A percentile compares a stretch with the other conserved stretches of the same genome.
Evolutionary conservation across 2,329 filamentous ascomycete species (phyloP).

Genomic region (Incumbomyces delicatus): DNA sequence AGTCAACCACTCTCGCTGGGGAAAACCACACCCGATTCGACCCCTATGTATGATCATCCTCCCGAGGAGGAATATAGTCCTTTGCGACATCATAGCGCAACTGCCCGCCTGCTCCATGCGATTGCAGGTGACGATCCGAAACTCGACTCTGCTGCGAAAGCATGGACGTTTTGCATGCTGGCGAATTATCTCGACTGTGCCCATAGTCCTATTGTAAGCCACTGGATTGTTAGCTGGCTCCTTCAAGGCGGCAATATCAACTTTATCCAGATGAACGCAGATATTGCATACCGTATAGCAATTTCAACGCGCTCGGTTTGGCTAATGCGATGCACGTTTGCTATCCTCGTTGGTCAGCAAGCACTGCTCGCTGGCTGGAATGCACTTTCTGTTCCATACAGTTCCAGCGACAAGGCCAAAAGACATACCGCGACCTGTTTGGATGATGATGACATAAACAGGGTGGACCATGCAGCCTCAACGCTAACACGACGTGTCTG

Average conservation of each 20-base stretch:
- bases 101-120: conserved; percentile 52
- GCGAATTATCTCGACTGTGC: conserved; percentile 47
- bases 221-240: conserved; percentile 51
- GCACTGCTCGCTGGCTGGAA: conserved; percentile 37
- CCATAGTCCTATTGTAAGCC: conserved; percentile 26
- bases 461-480: conserved; percentile 50
- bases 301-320: conserved; percentile 27
- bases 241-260: conserved; percentile 43
- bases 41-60: neutral
- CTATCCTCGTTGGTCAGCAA: conserved; percentile 53
- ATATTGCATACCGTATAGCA: conserved; percentile 51
- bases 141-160: conserved; percentile 55
- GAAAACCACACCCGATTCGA: neutral
- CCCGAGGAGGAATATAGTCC: conserved; percentile 49
- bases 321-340: conserved; percentile 41
- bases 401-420: neutral
- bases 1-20: neutral
- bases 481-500: conserved; percentile 42
- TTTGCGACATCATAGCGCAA: conserved; percentile 51
- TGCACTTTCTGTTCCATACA: conserved; percentile 5
- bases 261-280: conserved; percentile 56
- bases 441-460: conserved; percentile 47
- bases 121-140: conserved; percentile 46
- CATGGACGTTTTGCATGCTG: conserved; percentile 58
- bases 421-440: conserved; percentile 21